Conservation (phyloP, 345 rosid genomes). For the Raphanus raphanistrum region DNA sequence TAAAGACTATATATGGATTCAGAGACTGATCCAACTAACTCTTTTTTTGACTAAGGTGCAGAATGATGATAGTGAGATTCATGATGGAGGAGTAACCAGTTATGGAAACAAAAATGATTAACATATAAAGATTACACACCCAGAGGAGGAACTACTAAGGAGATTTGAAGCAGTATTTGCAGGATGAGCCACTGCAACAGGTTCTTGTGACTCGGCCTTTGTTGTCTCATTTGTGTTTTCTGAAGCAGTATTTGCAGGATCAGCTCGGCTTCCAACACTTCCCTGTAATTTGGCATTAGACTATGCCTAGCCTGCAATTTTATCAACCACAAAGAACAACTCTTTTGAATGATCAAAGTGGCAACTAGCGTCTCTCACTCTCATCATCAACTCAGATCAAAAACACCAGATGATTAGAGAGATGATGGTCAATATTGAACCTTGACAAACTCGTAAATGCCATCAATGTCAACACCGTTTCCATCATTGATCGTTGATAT, state of each 20-base stretch:
- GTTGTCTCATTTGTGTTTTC: too few relatives aligned
- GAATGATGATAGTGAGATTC: too few relatives aligned
- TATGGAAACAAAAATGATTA: too few relatives aligned
- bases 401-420: neutral
- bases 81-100: too few relatives aligned
- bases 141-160: too few relatives aligned
- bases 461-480: slow-evolving; percentile 50
- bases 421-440: slow-evolving; percentile 24
- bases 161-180: too few relatives aligned
- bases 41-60: too few relatives aligned
- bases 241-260: too few relatives aligned
- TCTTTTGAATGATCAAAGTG: too few relatives aligned
- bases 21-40: too few relatives aligned
- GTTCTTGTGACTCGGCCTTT: neutral
- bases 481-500: slow-evolving; percentile 49
- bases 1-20: too few relatives aligned
- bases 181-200: neutral
- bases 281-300: neutral
- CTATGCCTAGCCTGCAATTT: neutral
- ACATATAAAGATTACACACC: neutral
- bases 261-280: neutral
- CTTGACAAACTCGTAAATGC: slow-evolving; percentile 51
- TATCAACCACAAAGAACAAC: neutral
- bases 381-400: too few relatives aligned
- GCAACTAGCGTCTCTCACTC: neutral